A percentile compares a stretch with the other conserved stretches of the same genome.
phyloP scores from a whole-genome alignment of 1,284 basidiomycete species.

The Earliella scabrosa region DNA sequence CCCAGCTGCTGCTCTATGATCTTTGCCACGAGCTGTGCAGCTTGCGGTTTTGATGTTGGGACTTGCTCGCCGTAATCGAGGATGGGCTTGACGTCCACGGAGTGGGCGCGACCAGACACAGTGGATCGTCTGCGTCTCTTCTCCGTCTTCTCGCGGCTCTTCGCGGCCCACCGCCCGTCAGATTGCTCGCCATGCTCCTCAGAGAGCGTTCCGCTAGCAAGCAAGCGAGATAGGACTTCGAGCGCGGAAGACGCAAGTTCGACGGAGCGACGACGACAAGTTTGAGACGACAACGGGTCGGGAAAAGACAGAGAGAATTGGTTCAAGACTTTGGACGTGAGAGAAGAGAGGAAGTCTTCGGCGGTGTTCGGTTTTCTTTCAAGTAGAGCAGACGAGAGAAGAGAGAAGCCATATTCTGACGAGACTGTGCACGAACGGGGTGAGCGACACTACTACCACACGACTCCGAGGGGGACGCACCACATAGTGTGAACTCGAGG shows the following conservation, averaged over 20 bases:
- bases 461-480: conserved; percentile 8
- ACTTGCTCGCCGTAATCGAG: conserved; percentile 28
- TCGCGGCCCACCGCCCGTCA: neutral
- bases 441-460: no score
- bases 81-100: conserved; percentile 33
- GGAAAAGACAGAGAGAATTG: neutral
- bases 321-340: neutral
- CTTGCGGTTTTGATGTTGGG: conserved; percentile 33
- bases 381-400: neutral
- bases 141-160: neutral
- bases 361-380: neutral
- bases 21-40: conserved; percentile 16
- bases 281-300: neutral
- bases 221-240: neutral
- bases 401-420: neutral
- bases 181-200: neutral
- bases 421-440: neutral
- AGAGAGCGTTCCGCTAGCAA: neutral
- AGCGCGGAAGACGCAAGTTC: neutral
- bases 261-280: neutral
- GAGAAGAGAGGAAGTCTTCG: neutral
- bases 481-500: conserved; percentile 17
- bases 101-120: neutral
- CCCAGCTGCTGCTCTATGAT: conserved; percentile 31
- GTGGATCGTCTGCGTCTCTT: conserved; percentile 7